Evolutionary conservation across 1,284 basidiomycete species (phyloP).

Genomic region (Dichomitus squalens): DNA sequence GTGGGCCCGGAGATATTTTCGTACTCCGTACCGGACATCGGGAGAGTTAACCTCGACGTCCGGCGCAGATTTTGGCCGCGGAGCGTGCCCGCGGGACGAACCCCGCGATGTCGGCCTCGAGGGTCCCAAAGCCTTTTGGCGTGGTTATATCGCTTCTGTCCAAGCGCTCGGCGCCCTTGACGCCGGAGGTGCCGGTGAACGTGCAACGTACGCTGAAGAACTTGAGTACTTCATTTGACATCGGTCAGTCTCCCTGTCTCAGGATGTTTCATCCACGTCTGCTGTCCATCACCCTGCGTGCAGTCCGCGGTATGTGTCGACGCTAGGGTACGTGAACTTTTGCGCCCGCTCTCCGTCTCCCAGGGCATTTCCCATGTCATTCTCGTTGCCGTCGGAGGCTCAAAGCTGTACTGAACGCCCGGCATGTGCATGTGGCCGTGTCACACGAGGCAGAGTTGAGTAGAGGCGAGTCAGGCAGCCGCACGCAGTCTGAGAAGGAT

Average conservation of each 20-base stretch:
- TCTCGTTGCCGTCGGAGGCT: not conserved
- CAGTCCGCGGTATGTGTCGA: no score
- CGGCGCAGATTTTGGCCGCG: not conserved
- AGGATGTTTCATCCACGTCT: no score
- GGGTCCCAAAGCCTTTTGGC: not conserved
- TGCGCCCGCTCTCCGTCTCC: no score
- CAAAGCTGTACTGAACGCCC: not conserved
- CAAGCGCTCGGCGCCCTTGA: not conserved
- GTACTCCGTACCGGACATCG: not conserved
- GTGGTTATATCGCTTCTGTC: not conserved
- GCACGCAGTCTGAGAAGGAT: not conserved
- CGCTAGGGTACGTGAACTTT: no score
- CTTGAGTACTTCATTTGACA: not conserved
- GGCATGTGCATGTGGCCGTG: not conserved
- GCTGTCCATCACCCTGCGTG: no score
- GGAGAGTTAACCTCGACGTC: not conserved
- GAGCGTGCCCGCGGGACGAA: not conserved
- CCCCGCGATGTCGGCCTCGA: constrained; percentile 6
- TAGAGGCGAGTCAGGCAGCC: not conserved
- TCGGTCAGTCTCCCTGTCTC: not conserved
- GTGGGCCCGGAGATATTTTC: not conserved
- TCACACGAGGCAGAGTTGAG: not conserved
- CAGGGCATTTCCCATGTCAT: no score
- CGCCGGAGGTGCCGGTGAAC: not conserved
- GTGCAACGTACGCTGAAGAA: not conserved